Evolutionary conservation across 1,284 basidiomycete species (phyloP).

Genomic region (Trametes sp.): DNA sequence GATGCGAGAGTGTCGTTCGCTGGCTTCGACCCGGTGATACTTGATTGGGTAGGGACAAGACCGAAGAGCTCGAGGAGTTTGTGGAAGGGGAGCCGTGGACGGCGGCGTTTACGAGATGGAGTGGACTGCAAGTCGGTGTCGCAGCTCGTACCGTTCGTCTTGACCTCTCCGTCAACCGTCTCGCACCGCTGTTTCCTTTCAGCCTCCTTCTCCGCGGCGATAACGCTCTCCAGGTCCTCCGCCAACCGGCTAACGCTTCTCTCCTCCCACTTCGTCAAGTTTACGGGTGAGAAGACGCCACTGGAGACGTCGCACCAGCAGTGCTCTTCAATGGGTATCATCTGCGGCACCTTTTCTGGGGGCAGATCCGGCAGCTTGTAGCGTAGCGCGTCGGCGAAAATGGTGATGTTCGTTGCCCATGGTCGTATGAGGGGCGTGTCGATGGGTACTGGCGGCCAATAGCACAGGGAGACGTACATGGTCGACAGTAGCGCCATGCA

Average conservation of each 20-base stretch:
- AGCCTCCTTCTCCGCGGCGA: slow-evolving; percentile 36
- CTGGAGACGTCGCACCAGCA: slow-evolving; percentile 82
- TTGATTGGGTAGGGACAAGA: background rate
- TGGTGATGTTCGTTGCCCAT: slow-evolving; percentile 72
- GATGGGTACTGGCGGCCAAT: slow-evolving; percentile 81
- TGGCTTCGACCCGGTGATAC: background rate
- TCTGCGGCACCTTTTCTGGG: slow-evolving; percentile 44
- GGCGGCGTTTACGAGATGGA: slow-evolving; percentile 5
- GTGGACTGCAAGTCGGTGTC: background rate
- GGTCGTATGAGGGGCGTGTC: slow-evolving; percentile 65
- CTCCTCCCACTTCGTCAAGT: slow-evolving; percentile 74
- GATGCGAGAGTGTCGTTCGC: background rate
- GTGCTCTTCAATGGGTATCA: slow-evolving; percentile 71
- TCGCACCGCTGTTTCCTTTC: slow-evolving; percentile 31
- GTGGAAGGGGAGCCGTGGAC: slow-evolving; percentile 5
- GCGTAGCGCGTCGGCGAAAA: slow-evolving; percentile 69
- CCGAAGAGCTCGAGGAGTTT: slow-evolving; percentile 6
- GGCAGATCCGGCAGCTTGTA: slow-evolving; percentile 42
- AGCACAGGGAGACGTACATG: slow-evolving; percentile 83
- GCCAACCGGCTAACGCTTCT: slow-evolving; percentile 59
- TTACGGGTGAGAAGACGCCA: slow-evolving; percentile 74
- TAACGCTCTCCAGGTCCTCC: slow-evolving; percentile 47
- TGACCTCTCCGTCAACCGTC: slow-evolving; percentile 36
- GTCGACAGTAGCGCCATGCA: slow-evolving; percentile 81
- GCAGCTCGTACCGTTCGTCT: slow-evolving; percentile 10